Base-by-base conservation (phyloP, 306 rosid genomes). In the Lagenaria siceraria region DNA sequence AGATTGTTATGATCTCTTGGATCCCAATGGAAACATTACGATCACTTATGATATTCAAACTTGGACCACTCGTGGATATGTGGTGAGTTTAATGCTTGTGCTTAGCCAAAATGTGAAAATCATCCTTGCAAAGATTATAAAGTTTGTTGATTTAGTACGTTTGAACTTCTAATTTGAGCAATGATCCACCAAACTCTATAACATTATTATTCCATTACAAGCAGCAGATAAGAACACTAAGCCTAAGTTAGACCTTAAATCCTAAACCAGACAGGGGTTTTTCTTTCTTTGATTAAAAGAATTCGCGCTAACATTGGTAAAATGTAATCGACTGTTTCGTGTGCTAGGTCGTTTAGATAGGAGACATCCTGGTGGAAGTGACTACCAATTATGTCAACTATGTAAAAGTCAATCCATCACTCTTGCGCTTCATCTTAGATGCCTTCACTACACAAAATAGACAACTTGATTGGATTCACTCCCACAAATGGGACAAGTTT, bases 1-100 rank as follows among this genome's bases (percentile, higher is more conserved):
- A 93, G 98, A 91, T 80, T 91, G 96, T 84, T 87, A 86, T 79
- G 97, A 88, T 81, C 97, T 90, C 6, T 81, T 91, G 90, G 97
- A 93, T 79, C 88, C 96, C 77, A 81, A 82, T 79, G 92, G 97
- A 76, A 93, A 91, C 79, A 78, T 93, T 75, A 84, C 93, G 0
- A 77, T 93, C 35, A 91, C 91, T 61, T 87, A 89, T 35, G 93
- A 87, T 86, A 89, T 88, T 75, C 79, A 59, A 43, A 81, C 84
- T 17, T 87, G 87, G 75, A 83, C 82, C 31, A 74, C 83, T n/a
- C 80, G 81, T 78, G 98, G 97, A 64, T 91, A 91, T 83, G 73
- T 82, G 97, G 96, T 91, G 48, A 88, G 92, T 77, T 35, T 59
- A 15, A 31, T 82, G 42, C 74, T 78, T 72, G 65, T 63, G 24